Conservation (phyloP, 2,329 filamentous ascomycete genomes). For the Mycogone perniciosa region DNA sequence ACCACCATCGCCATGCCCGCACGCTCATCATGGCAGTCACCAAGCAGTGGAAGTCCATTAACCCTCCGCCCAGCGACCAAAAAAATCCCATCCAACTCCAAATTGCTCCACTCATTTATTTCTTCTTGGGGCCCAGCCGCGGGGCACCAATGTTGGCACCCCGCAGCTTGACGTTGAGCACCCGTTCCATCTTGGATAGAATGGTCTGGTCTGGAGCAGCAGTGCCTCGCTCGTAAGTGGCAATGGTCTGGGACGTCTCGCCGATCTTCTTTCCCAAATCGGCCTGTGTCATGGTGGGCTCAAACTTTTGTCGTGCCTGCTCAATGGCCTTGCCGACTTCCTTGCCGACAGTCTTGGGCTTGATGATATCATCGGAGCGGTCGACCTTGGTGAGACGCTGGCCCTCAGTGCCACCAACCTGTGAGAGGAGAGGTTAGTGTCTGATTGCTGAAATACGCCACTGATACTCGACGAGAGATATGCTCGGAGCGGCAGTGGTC, state of each 20-base stretch:
- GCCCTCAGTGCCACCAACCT: slow-evolving; percentile 54
- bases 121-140: slow-evolving; percentile 54
- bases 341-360: slow-evolving; percentile 83
- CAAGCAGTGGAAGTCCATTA: neutral
- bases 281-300: slow-evolving; percentile 96
- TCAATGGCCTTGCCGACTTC: slow-evolving; percentile 78
- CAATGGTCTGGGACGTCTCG: slow-evolving; percentile 71
- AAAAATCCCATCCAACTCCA: neutral
- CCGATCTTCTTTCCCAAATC: slow-evolving; percentile 81
- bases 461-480: neutral
- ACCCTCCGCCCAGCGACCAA: no score
- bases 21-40: neutral
- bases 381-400: slow-evolving; percentile 98
- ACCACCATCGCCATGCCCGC: neutral
- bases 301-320: slow-evolving; percentile 69
- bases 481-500: neutral
- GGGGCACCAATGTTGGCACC: slow-evolving; percentile 38
- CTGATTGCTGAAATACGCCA: neutral
- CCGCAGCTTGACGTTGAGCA: slow-evolving; percentile 82
- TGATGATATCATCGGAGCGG: slow-evolving; percentile 93
- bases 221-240: slow-evolving; percentile 76
- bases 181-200: slow-evolving; percentile 68
- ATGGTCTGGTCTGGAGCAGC: slow-evolving; percentile 80
- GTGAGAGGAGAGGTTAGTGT: slow-evolving; percentile 14
- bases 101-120: slow-evolving; percentile 20